Percentiles rank a stretch among this genome's conserved stretches.
These are phyloP conservation scores for Pythium guiyangense DNA, from an alignment of 352 stramenopile genomes.

Conservation along the genomic window DNA sequence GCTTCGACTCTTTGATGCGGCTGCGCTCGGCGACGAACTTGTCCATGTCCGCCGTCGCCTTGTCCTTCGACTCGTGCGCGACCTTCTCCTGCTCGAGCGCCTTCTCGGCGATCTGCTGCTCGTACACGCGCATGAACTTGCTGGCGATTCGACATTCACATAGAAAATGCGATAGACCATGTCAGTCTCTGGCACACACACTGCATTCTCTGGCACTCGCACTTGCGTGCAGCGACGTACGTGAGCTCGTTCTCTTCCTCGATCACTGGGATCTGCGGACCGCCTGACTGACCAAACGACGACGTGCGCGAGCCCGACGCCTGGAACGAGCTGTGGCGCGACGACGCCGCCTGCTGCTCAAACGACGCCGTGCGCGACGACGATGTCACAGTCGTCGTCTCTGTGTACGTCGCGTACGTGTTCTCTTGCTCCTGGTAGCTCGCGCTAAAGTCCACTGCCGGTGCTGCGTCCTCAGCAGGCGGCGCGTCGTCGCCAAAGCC, in stretches of 20 bases:
- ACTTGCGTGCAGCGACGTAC: conserved; percentile 42
- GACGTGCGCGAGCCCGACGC: conserved; percentile 10
- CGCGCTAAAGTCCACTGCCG: conserved; percentile 20
- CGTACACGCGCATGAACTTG: conserved; percentile 71
- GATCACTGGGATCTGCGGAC: conserved; percentile 29
- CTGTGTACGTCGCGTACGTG: conserved; percentile 15
- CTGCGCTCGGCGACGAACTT: conserved; percentile 85
- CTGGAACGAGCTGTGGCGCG: conserved; percentile 24
- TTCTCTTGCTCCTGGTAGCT: conserved; percentile 17
- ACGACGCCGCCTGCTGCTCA: conserved; percentile 14
- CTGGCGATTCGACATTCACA: conserved; percentile 19
- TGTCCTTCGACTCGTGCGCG: conserved; percentile 61
- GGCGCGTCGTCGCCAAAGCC: conserved; percentile 8
- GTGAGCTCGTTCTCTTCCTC: conserved; percentile 75
- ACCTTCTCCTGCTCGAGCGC: conserved; percentile 71
- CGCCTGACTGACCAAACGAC: conserved; percentile 14
- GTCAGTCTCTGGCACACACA: not conserved
- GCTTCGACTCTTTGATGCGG: conserved; percentile 86
- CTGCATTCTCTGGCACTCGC: too few relatives aligned
- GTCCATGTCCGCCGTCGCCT: conserved; percentile 60
- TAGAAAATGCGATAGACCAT: not conserved
- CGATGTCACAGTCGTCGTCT: conserved; percentile 2
- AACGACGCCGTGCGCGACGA: conserved; percentile 14
- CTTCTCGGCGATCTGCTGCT: conserved; percentile 64
- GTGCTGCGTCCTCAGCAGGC: conserved; percentile 7